Evolutionary conservation across 2,329 filamentous ascomycete species (phyloP), one percentile per base, ranked within the genome.

Genomic region (Phialemoniopsis sp.): DNA sequence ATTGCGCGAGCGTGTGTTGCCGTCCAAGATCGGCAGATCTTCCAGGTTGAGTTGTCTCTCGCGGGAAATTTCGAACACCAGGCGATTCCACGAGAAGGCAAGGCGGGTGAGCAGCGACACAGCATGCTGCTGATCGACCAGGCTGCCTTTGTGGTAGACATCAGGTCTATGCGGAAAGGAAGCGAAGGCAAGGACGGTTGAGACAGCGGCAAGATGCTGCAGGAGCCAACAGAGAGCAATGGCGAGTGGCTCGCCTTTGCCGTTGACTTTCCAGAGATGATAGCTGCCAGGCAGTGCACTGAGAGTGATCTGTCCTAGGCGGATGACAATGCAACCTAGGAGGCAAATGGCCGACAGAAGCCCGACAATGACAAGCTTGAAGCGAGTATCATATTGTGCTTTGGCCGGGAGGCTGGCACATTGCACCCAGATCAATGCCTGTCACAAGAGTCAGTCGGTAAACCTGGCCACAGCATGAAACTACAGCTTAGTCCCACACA

Each of bases 51-150:
- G 51, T 40, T 53, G 51, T 4, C 57, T 48, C 34, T 56, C 42
- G 32, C 49, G 54, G 5, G 56, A 47, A 29, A 56, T 47, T 12
- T 47, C 43, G 30, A 62, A 62, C 2, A 62, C 49, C 9, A 50
- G 34, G 13, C 45, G 46, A 38, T 63, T 62, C 57, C 57, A 63
- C 12, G 54, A 51, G 37, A 56, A 63, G 4, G 51, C 49, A 15
- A 58, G 45, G 12, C 48, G 47, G 5, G 47, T 37, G 3, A 63
- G 39, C 12, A 60, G 39, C 3, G 59, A 60, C 2, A 54, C 48
- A 4, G 58, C 56, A 28, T 57, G 44, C 38, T 62, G 59, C 43
- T 60, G 59, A 40, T 63, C 59, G n/a, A 63, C 59, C 3, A 63
- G 40, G 10, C 34, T 36, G 29, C 49, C 52, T 1, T 46, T 43